Evolutionary conservation across 2,329 filamentous ascomycete genomes (phyloP), one percentile per base, ranked within the genome.

Genomic region (Dactylella cylindrospora): DNA sequence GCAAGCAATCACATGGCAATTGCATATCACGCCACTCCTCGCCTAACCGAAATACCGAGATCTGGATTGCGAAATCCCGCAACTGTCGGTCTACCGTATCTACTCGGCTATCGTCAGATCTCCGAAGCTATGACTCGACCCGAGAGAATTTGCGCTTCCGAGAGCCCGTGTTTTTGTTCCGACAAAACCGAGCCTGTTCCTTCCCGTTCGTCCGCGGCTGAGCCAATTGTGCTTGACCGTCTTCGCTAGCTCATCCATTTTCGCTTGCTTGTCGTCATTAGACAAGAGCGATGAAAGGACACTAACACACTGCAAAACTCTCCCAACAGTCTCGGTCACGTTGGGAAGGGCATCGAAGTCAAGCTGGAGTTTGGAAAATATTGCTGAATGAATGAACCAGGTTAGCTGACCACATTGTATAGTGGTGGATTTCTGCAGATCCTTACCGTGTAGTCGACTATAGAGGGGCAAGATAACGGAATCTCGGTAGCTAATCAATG

Each of bases 211-310:
- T 0, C 91, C 91, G 39, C 93, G 79, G 0, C 91, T 91, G 1
- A 98, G 79, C 93, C 93, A 98, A 73, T 98, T 98, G 69, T 96
- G 83, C 74, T 97, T 98, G 64, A 98, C 76, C 68, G 93, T 84
- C 70, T 88, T 85, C 54, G 86, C 89, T 65, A 98, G 76, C 69
- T 90, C 82, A 64, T 91, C 86, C 69, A 97, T 86, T 73, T 85
- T 88, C 53, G 79, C 80, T 70, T 91, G 88, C 1, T 82, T 79
- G 29, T 85, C 83, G 66, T 94, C 88, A 7, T 80, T 81, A 0
- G 79, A 82, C 69, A 82, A 85, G 9, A 95, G 81, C 64, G 84
- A 84, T 2, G 88, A 87, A 17, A 98, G 77, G 5, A 98, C 90
- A 71, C 86, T 91, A 73, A 97, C 85, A 73, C 93, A 98, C 75